Conservation (phyloP, 2,329 filamentous ascomycete species). For the Rasamsonia emersonii region DNA sequence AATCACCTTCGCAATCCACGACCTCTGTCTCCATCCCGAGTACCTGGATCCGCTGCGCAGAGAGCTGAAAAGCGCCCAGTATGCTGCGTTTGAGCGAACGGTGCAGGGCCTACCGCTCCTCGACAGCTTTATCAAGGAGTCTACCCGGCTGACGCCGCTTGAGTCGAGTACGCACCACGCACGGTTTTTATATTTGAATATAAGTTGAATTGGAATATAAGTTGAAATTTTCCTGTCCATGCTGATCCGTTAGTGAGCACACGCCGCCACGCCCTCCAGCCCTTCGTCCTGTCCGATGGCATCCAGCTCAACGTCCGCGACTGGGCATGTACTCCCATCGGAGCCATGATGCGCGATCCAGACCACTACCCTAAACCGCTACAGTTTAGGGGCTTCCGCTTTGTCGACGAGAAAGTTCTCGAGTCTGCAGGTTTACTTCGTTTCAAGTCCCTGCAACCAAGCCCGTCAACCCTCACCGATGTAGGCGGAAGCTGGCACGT, state of each 20-base stretch:
- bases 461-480: too few species aligned
- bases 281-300: conserved; percentile 1
- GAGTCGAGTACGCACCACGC: conserved; percentile 4
- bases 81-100: background rate
- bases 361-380: background rate
- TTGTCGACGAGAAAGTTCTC: background rate
- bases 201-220: background rate
- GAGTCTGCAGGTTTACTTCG: background rate
- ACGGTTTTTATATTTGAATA: background rate
- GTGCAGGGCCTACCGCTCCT: background rate
- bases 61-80: background rate
- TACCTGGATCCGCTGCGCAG: conserved; percentile 1
- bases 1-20: background rate
- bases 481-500: too few species aligned
- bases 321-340: conserved; percentile 2
- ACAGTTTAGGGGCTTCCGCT: conserved; percentile 1
- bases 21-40: background rate
- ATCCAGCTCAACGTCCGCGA: conserved; percentile 1
- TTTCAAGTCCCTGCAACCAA: too few species aligned
- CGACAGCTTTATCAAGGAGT: conserved; percentile 7
- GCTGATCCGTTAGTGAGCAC: background rate
- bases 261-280: conserved; percentile 2
- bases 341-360: background rate
- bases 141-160: conserved; percentile 1
- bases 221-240: background rate